Evolutionary conservation across 192 early-diverging fungal species (phyloP).

Genomic region (Backusella sp.): DNA sequence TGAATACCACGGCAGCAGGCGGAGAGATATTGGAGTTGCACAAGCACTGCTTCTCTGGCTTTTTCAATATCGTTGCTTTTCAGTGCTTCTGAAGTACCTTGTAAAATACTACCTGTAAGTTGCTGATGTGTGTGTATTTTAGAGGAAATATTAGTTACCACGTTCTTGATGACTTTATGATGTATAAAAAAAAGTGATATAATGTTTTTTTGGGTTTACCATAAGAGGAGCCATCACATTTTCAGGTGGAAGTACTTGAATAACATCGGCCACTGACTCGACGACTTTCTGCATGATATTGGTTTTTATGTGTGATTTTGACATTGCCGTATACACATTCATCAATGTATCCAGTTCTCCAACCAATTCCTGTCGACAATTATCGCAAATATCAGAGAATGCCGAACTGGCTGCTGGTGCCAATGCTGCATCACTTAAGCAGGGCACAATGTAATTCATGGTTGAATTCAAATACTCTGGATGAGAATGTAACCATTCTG

Average conservation of each 20-base stretch:
- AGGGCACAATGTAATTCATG: constrained; percentile 64
- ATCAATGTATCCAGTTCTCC: constrained; percentile 59
- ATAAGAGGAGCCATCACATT: constrained; percentile 36
- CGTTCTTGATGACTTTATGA: not conserved
- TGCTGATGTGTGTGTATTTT: not conserved
- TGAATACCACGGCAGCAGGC: constrained; percentile 53
- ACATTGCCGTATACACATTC: constrained; percentile 56
- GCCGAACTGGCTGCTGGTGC: constrained; percentile 62
- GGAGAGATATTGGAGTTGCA: constrained; percentile 47
- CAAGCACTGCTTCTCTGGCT: constrained; percentile 34
- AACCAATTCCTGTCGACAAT: constrained; percentile 62
- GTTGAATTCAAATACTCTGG: constrained; percentile 55
- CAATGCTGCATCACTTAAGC: constrained; percentile 52
- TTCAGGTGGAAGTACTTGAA: constrained; percentile 41
- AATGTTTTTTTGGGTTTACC: constrained; percentile 20
- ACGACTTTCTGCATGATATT: constrained; percentile 43
- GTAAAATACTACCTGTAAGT: constrained; percentile 26
- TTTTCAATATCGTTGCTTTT: constrained; percentile 24
- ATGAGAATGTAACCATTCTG: constrained; percentile 67
- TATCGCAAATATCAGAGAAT: constrained; percentile 69
- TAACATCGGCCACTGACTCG: constrained; percentile 44
- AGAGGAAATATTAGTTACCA: not conserved
- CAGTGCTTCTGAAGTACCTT: constrained; percentile 11
- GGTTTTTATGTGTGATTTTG: constrained; percentile 26
- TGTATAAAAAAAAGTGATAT: not conserved